Evolutionary conservation across 148 eudicot species (phyloP).

Genomic region (Euryodendron excelsum): DNA sequence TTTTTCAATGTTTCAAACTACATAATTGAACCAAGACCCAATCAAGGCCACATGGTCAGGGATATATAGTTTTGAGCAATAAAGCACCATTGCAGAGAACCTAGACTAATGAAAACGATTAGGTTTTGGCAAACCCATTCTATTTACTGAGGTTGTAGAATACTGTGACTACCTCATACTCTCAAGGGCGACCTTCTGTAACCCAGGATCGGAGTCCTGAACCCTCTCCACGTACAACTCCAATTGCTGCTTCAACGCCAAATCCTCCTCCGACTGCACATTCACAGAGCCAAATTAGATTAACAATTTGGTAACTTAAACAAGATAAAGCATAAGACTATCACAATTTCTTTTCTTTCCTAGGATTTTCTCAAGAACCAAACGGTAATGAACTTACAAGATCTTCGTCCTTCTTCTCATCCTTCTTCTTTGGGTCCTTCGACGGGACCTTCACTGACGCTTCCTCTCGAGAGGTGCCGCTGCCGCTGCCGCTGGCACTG

Average conservation of each 20-base stretch:
- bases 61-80: background rate
- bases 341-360: background rate
- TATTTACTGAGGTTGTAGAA: background rate
- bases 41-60: background rate
- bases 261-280: constrained; percentile 88
- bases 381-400: constrained; percentile 18
- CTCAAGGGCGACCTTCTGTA: constrained; percentile 84
- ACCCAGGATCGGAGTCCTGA: constrained; percentile 71
- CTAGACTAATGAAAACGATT: background rate
- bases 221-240: constrained; percentile 86
- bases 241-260: constrained; percentile 88
- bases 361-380: constrained; percentile 8
- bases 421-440: constrained; percentile 34
- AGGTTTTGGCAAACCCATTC: background rate
- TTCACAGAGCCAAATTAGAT: background rate
- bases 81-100: background rate
- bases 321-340: background rate
- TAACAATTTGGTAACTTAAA: constrained; percentile 6
- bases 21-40: background rate
- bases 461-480: constrained; percentile 29
- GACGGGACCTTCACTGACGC: constrained; percentile 36
- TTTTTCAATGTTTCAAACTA: background rate
- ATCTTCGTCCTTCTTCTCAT: constrained; percentile 24
- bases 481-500: constrained; percentile 25
- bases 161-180: constrained; percentile 65